Evolutionary conservation across 164 flowering plant species (phyloP), one percentile per base, ranked within the genome.

Genomic region (Vitis amurensis): DNA sequence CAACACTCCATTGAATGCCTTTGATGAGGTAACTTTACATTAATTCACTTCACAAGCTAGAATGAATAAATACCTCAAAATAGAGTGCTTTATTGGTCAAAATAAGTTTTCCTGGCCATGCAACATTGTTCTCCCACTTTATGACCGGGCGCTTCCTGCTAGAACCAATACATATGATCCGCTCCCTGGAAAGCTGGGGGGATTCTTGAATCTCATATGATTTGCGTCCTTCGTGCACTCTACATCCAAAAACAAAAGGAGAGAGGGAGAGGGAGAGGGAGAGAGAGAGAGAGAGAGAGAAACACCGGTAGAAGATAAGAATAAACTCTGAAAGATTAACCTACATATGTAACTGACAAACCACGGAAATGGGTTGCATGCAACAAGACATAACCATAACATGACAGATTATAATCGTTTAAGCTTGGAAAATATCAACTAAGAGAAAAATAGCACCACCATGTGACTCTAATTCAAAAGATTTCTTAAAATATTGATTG

Each of bases 41-140:
- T 23, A 23, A 31, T 31, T 31, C 44, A 31, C 4, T 31, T 31
- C 44, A 31, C 44, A 2, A 31, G 44, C 0, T 53, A 60, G 13
- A 68, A 64, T 10, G 7, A 59, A 63, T 51, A 52, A 50, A 56
- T 86, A 94, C 99, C 98, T 95, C 96, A 84, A 92, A 95, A 77
- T 95, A 91, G 67, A 95, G 88, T 53, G 98, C 96, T 67, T 71
- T 84, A 70, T 93, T 88, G 11, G 99, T 95, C 72, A 95, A 81
- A 62, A 85, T 93, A 67, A 91, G 81, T 68, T 89, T 92, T 77
- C 99, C 99, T 16, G 99, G 99, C 98, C 96, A 93, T 61, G 92
- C 93, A 70, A 88, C 78, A 82, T 91, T 92, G 61, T 91, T 87
- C 72, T 90, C 92, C 99, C 99, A 95, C 84, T 84, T 92, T 27